Conservation (phyloP, 805 yeast genomes). For the Maudiozyma barnettii region DNA sequence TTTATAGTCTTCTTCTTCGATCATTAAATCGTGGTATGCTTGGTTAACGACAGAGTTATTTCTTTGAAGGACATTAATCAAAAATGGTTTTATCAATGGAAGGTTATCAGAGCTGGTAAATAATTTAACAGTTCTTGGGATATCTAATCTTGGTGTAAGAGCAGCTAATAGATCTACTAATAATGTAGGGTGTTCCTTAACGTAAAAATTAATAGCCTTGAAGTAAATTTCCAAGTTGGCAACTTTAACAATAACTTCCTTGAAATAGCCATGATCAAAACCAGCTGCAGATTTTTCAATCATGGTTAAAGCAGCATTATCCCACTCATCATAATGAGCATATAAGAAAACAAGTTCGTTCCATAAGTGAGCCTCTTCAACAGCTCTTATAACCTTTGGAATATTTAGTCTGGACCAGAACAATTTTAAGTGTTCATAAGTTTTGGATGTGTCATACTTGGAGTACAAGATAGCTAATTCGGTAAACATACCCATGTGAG, state of each 20-base stretch:
- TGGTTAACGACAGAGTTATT: conserved; percentile 85
- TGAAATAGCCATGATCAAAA: conserved; percentile 88
- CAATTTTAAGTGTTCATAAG: conserved; percentile 91
- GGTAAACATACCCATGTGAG: conserved; percentile 99
- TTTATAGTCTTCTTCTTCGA: conserved; percentile 94
- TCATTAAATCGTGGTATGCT: conserved; percentile 90
- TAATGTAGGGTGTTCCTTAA: conserved; percentile 84
- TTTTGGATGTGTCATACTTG: conserved; percentile 80
- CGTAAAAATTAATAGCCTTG: conserved; percentile 92
- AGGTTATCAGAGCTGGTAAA: conserved; percentile 92
- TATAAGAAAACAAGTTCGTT: conserved; percentile 92
- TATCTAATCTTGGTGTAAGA: conserved; percentile 80
- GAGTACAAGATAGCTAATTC: conserved; percentile 86
- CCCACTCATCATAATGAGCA: conserved; percentile 99
- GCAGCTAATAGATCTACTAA: conserved; percentile 78
- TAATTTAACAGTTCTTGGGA: conserved; percentile 88
- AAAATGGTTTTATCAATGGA: conserved; percentile 92
- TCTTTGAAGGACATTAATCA: conserved; percentile 82
- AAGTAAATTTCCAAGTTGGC: conserved; percentile 93
- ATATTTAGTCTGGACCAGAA: conserved; percentile 98
- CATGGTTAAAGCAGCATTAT: conserved; percentile 93
- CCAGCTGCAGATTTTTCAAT: conserved; percentile 90
- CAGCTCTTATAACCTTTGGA: conserved; percentile 92
- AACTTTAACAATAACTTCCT: conserved; percentile 89
- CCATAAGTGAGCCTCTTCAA: conserved; percentile 91